Evolutionary conservation across 2,329 filamentous ascomycete genomes (phyloP), one percentile per base, ranked within the genome.

Genomic region (Bipolaris oryzae): DNA sequence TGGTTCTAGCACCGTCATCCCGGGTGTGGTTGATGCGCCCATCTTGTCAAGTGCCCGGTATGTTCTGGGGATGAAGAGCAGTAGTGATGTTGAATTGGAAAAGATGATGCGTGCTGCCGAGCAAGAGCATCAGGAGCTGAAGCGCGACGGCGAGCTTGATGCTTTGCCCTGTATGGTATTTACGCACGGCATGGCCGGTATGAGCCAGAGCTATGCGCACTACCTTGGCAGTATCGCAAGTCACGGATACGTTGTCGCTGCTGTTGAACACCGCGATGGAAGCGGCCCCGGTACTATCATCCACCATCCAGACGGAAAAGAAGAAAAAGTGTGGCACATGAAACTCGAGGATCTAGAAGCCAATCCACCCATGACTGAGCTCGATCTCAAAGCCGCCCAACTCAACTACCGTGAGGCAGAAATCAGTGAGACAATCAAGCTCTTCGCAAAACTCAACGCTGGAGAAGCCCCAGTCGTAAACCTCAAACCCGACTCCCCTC

Each of bases 401-500:
- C 70, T 81, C 31, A 75, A 71, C 10, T 78, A 80, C 62, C 76
- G 79, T 23, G 73, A 80, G 67, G 77, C 76, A 10, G 79, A 81
- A 57, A 76, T 81, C 16, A 72, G 76, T 60, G 79, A 81, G 66
- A 79, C 78, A 1, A 74, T 80, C 39, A 73, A 72, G 25, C 70
- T 81, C 7, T 72, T 81, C 31, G 62, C 68, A 3, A 66, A 62
- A 46, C 71, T 81, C 45, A 78, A 80, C 43, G 67, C 70, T 10
- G 78, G 79, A 7, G 59, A 72, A 3, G 74, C 62, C 3, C 64
- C 70, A 4, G 56, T 80, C 11, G 70, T 63, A 5, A 74, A 71
- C 61, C 61, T 71, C 23, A 68, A 88, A 83, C 74, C 74, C 79
- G 9, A 81, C 79, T 61, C 67, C 60, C 34, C 84, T 83, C 69